Base-by-base conservation (phyloP, 306 rosid species). In the Cyclanthera cordifolia region DNA sequence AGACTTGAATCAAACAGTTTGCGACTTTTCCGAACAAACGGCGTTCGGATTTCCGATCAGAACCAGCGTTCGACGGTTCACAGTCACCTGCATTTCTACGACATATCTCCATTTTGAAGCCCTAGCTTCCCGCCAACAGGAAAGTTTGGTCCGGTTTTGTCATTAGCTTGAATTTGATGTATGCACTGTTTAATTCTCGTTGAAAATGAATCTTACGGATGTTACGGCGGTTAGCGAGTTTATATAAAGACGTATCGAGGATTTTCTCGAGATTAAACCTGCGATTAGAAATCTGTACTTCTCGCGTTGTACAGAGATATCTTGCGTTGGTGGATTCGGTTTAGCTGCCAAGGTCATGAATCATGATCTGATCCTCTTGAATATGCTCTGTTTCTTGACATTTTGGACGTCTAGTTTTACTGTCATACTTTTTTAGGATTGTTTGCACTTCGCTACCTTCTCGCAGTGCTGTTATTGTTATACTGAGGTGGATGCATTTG, bases 261-360 rank as follows among this genome's bases (percentile, higher is more conserved):
- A 34, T 34, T 34, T 8, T 34, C 41, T 34, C 8, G 8, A 7
- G 41, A 34, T 34, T 34, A 34, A 5, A 34, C 41, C 41, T 4
- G 8, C 7, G 41, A 34, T 34, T 34, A 0, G 41, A 34, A 34
- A 34, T 34, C 41, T 34, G 41, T 34, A 34, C 5, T 34, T 34
- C 8, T 34, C 41, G 41, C 41, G 5, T 3, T 34, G 41, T 34
- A 34, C 8, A 8, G 41, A 5, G 5, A 8, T 34, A 5, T 34
- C 41, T 79, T 87, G 96, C 4, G 86, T 87, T 15, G 95, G 98
- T 34, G 96, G 96, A 54, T 79, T 89, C 77, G 89, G 89, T 77
- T 72, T 93, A 37, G 95, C 94, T 73, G 88, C 96, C 58, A 89
- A 86, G 98, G 94, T 58, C 93, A 93, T 72, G n/a, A n/a, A n/a